Evolutionary conservation across 345 rosid genomes (phyloP), one percentile per base, ranked within the genome.

Genomic region (Arabidopsis arenosa): DNA sequence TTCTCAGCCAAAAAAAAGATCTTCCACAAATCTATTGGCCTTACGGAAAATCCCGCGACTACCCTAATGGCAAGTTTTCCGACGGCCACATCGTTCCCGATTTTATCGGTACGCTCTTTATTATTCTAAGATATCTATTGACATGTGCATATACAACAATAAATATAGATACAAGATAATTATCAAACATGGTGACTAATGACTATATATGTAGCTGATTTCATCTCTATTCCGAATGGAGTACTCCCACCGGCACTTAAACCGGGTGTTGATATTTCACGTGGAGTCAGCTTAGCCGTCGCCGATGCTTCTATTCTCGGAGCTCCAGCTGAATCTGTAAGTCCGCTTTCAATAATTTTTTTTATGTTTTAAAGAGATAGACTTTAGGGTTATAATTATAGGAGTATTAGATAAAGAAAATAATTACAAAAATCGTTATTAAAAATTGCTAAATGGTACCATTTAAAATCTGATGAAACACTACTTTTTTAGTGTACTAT

Each of bases 41-140:
- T 18, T 83, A 83, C 40, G 85, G 83, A 14, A 73, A 75, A 55
- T 71, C 75, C 55, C 58, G 66, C 1, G 75, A 73, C 51, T 57
- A 73, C 21, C 72, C 83, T 7, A 76, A 76, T 32, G 85, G 85
- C 36, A 76, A 79, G 11, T 61, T 68, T 10, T 76, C 79, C 40
- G 85, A 83, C 14, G 85, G 85, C 15, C 43, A 56, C 17, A 63
- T 83, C 10, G 53, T 77, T 40, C 83, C 83, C 1, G 85, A 80
- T 56, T 83, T 83, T 14, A 64, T 83, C 40, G 81, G 85, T 83
- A 76, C 18, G 68, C 21, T 64, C 45, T 45, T 18, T 3, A 28
- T 28, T 28, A 28, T 28, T 28, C 32, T 3, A 28, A 28, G 30
- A 28, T 28, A 28, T 28, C 30, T 28, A 28, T 28, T 28, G 3